Percentiles rank a stretch among this genome's conserved stretches.
These are phyloP conservation scores for Daldinia childiae DNA, from an alignment of 495 filamentous ascomycete genomes.

Conservation along the genomic window DNA sequence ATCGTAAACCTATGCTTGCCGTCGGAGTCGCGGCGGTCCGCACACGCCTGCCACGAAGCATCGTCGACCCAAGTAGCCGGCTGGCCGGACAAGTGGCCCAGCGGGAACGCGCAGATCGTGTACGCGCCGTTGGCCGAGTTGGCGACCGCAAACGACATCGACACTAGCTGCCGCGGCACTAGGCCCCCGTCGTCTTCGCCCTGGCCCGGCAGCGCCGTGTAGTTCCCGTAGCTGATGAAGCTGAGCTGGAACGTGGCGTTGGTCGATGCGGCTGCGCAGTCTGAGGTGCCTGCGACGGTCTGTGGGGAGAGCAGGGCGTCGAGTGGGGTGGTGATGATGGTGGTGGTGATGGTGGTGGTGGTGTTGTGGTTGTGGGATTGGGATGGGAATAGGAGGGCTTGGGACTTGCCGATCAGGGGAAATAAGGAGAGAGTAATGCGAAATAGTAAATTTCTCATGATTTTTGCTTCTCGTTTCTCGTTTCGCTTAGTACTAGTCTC, in stretches of 20 bases:
- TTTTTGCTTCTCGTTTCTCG: background rate
- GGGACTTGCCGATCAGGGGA: background rate
- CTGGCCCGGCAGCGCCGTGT: slow-evolving; percentile 27
- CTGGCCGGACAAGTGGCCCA: slow-evolving; percentile 18
- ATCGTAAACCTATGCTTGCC: slow-evolving; percentile 40
- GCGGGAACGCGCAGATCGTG: slow-evolving; percentile 39
- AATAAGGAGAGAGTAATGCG: background rate
- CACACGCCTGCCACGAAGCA: slow-evolving; percentile 37
- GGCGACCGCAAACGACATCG: slow-evolving; percentile 35
- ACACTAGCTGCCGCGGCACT: slow-evolving; percentile 28
- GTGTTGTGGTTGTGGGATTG: background rate
- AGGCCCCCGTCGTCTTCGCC: slow-evolving; percentile 29
- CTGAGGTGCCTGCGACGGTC: slow-evolving; percentile 4
- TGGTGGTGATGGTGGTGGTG: background rate
- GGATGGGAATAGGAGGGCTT: slow-evolving; percentile 5
- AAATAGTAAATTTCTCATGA: background rate
- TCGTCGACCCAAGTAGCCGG: slow-evolving; percentile 26
- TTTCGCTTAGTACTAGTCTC: background rate
- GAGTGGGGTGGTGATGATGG: background rate
- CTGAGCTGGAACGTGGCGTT: slow-evolving; percentile 19
- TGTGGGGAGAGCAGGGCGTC: background rate
- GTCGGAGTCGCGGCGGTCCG: slow-evolving; percentile 38
- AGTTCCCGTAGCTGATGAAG: slow-evolving; percentile 44
- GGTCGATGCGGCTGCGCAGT: slow-evolving; percentile 24
- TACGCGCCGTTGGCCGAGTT: slow-evolving; percentile 31